Evolutionary conservation across 306 rosid species (phyloP).

Genomic region (Quillaja saponaria): DNA sequence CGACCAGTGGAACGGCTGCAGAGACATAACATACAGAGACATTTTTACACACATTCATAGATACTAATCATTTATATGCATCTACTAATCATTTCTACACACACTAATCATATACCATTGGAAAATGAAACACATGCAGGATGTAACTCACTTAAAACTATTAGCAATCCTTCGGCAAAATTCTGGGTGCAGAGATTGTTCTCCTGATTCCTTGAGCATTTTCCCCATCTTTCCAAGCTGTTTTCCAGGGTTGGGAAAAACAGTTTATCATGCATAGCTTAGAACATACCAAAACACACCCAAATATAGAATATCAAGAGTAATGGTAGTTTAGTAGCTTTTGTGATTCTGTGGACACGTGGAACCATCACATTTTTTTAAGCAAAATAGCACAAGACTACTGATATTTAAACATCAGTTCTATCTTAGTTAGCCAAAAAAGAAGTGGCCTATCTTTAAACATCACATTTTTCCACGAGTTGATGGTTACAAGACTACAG

Average conservation of each 20-base stretch:
- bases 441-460: too few species aligned
- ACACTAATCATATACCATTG: neutral
- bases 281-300: constrained; percentile 6
- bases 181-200: constrained; percentile 41
- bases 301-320: neutral
- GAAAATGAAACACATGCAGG: constrained; percentile 15
- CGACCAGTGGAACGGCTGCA: constrained; percentile 85
- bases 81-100: too few species aligned
- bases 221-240: constrained; percentile 85
- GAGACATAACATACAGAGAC: constrained; percentile 34
- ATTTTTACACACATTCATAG: neutral
- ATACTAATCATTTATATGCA: neutral
- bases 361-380: too few species aligned
- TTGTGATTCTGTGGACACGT: too few species aligned
- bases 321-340: too few species aligned
- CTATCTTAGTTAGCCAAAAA: too few species aligned
- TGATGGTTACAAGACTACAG: too few species aligned
- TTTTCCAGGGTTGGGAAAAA: constrained; percentile 9
- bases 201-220: constrained; percentile 46
- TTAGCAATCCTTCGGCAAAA: constrained; percentile 58
- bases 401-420: too few species aligned
- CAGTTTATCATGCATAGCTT: neutral
- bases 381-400: too few species aligned
- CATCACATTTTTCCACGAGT: too few species aligned
- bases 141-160: constrained; percentile 63